A percentile compares a stretch with the other conserved stretches of the same genome.
Conservation (phyloP, 2,329 filamentous ascomycete species). For the Aspergillus versicolor region DNA sequence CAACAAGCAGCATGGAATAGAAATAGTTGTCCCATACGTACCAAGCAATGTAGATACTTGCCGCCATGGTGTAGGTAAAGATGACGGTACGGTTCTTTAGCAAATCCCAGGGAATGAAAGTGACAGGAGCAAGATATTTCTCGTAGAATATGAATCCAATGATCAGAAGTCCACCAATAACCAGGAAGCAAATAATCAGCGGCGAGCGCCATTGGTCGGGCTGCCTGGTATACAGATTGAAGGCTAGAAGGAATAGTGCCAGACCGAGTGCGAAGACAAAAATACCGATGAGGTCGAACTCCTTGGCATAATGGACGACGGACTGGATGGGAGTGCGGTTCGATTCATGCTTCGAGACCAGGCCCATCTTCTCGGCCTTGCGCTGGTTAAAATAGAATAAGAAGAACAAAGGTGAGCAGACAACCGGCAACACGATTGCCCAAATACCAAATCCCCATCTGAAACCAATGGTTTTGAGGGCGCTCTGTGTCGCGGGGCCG, state of each 20-base stretch:
- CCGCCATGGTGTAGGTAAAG: conserved; percentile 52
- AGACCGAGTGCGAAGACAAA: conserved; percentile 61
- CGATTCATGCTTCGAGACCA: conserved; percentile 46
- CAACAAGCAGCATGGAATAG: conserved; percentile 55
- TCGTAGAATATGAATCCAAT: conserved; percentile 58
- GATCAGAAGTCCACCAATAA: conserved; percentile 28
- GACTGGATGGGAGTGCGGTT: conserved; percentile 51
- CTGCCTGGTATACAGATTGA: conserved; percentile 51
- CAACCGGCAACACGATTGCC: conserved; percentile 58
- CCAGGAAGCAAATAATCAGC: conserved; percentile 55
- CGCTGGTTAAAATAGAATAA: conserved; percentile 57
- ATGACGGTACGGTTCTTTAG: conserved; percentile 52
- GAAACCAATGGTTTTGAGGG: conserved; percentile 53
- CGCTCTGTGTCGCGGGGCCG: conserved; percentile 53
- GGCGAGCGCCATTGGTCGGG: conserved; percentile 39
- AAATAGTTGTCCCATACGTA: conserved; percentile 58
- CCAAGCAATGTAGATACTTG: conserved; percentile 50
- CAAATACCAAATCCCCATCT: conserved; percentile 65
- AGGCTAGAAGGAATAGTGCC: conserved; percentile 64
- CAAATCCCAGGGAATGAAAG: conserved; percentile 56
- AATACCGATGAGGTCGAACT: conserved; percentile 64
- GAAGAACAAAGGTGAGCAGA: conserved; percentile 55
- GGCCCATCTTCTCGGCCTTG: conserved; percentile 57
- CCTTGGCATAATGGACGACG: conserved; percentile 54
- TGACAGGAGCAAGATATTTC: conserved; percentile 50